Evolutionary conservation across 768 basidiomycete genomes (phyloP).

Genomic region (Tremella yokohamensis): DNA sequence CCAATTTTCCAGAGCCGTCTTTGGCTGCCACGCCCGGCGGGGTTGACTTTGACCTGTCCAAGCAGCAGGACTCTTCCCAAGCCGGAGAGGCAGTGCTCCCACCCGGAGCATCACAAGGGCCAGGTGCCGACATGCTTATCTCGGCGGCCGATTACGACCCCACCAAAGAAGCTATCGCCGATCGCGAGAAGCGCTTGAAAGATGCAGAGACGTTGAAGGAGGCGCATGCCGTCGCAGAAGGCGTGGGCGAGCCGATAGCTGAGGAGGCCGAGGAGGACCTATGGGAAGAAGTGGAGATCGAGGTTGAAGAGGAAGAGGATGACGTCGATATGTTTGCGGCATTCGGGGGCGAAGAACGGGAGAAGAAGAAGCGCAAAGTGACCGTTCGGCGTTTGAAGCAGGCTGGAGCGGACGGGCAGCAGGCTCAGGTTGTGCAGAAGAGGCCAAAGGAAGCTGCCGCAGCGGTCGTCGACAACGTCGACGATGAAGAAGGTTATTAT

Average conservation of each 20-base stretch:
- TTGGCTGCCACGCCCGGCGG: constrained; percentile 35
- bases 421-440: constrained; percentile 7
- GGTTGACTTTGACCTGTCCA: constrained; percentile 64
- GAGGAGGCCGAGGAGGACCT: constrained; percentile 25
- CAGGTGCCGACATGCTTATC: constrained; percentile 62
- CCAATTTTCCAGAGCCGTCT: constrained; percentile 21
- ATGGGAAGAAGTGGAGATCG: constrained; percentile 38
- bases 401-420: constrained; percentile 49
- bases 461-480: constrained; percentile 71
- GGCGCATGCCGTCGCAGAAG: constrained; percentile 31
- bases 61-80: constrained; percentile 57
- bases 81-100: constrained; percentile 49
- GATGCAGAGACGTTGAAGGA: constrained; percentile 42
- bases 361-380: constrained; percentile 54
- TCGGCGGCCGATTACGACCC: constrained; percentile 93
- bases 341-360: constrained; percentile 56
- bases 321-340: constrained; percentile 92
- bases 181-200: constrained; percentile 69
- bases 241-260: constrained; percentile 37
- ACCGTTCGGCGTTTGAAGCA: constrained; percentile 25
- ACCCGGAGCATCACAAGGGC: constrained; percentile 50
- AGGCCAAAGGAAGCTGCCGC: constrained; percentile 54
- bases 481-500: constrained; percentile 95
- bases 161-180: constrained; percentile 73
- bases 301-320: constrained; percentile 40